phyloP scores from a whole-genome alignment of 768 basidiomycete genomes.

The Suillus fuscotomentosus region DNA sequence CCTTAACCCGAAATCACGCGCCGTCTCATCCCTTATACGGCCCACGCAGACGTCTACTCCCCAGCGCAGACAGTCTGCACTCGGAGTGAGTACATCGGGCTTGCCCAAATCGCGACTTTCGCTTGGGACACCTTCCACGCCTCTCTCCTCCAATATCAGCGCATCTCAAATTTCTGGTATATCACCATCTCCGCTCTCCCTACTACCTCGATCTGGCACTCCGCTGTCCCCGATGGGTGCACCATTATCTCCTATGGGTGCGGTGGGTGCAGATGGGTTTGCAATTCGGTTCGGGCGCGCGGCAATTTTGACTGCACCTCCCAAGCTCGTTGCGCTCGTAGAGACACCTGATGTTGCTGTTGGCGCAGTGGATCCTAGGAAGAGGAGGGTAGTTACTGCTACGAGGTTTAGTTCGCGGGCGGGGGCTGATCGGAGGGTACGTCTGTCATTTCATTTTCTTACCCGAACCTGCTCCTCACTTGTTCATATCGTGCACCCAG shows the following conservation, averaged over 20 bases:
- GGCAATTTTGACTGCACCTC: conserved; percentile 79
- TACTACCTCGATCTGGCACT: conserved; percentile 32
- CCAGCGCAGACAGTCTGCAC: conserved; percentile 32
- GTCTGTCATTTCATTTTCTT: conserved; percentile 24
- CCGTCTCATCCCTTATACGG: conserved; percentile 50
- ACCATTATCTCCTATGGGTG: conserved; percentile 28
- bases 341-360: conserved; percentile 89
- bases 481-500: conserved; percentile 33
- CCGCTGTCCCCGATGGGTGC: conserved; percentile 27
- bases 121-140: conserved; percentile 39
- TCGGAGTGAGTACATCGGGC: conserved; percentile 22
- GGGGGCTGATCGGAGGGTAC: conserved; percentile 79
- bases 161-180: neutral
- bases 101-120: conserved; percentile 46
- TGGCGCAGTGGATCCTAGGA: conserved; percentile 82
- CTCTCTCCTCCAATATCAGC: conserved; percentile 28
- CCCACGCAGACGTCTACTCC: conserved; percentile 51
- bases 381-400: conserved; percentile 82
- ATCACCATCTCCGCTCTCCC: conserved; percentile 14
- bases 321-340: conserved; percentile 76
- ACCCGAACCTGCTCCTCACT: neutral
- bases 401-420: conserved; percentile 83
- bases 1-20: conserved; percentile 39
- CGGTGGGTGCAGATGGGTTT: conserved; percentile 33
- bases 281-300: conserved; percentile 62